Base-by-base conservation (phyloP, 2,329 filamentous ascomycete genomes). In the Sclerotiophoma versabilis region DNA sequence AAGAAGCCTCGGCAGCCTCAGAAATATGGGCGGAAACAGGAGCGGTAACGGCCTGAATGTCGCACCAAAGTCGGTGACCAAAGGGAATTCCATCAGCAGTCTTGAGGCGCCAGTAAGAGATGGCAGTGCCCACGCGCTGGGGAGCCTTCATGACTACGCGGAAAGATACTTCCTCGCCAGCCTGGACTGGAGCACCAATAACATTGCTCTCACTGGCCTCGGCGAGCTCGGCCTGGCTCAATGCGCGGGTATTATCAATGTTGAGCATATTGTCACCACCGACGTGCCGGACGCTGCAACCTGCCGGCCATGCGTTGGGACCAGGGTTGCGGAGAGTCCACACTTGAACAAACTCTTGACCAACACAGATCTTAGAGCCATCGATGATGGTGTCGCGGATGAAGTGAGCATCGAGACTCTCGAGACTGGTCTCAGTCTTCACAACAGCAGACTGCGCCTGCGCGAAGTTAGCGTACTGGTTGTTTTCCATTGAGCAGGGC, bases 191-290 rank as follows among this genome's bases (percentile, higher is more conserved):
- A 22, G 83, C 80, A 57, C 86, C 84, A 73, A 91, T 87, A 50
- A 90, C 83, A 46, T 92, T 95, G 71, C 91, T 96, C 80, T 95
- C 89, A 49, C 87, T 91, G 47, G 93, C 92, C 27, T 86, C 86
- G 30, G 87, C 84, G 53, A 97, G 87, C 64, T 93, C 87, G 32
- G 84, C 83, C 51, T 92, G 86, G 63, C 89, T 90, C n/a, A 89
- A 87, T 20, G 92, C 90, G 68, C 90, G 90, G 58, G 83, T 84
- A 45, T 89, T 87, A 74, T 96, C 91, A 49, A 96, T 84, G 63
- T 93, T 90, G 66, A 96, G 91, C 95, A 99, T 98, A 77, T 93
- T 92, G 75, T 98, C 93, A 44, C 95, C 95, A 53, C 93, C 92
- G 54, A 96, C 89, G 70, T 93, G 97, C 76, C 90, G 91, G 65